Evolutionary conservation across 2,329 filamentous ascomycete genomes (phyloP).

Genomic region (Cytospora mali): DNA sequence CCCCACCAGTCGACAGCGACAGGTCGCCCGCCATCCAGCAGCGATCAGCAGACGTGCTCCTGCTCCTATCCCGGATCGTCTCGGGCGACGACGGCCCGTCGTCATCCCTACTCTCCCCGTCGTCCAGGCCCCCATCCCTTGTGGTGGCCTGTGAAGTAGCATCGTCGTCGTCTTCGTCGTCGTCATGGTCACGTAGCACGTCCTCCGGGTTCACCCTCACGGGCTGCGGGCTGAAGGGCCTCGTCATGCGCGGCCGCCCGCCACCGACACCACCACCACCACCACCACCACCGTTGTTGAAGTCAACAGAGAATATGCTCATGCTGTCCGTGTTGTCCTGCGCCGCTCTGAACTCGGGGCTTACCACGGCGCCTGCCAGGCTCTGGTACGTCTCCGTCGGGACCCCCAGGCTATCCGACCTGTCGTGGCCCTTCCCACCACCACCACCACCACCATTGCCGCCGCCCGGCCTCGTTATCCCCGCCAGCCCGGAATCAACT

Average conservation of each 20-base stretch:
- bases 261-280: slow-evolving; percentile 45
- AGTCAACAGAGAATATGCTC: slow-evolving; percentile 33
- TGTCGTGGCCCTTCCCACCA: slow-evolving; percentile 40
- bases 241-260: slow-evolving; percentile 55
- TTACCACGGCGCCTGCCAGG: slow-evolving; percentile 50
- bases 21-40: slow-evolving; percentile 17
- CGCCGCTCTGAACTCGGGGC: slow-evolving; percentile 31
- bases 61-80: slow-evolving; percentile 25
- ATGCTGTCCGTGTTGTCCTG: slow-evolving; percentile 52
- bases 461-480: slow-evolving; percentile 2
- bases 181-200: slow-evolving; percentile 33
- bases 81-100: slow-evolving; percentile 19
- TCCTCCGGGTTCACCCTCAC: slow-evolving; percentile 39
- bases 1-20: slow-evolving; percentile 14
- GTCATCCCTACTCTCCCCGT: no score
- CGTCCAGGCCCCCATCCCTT: slow-evolving; percentile 28
- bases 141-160: slow-evolving; percentile 19
- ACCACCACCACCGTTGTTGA: slow-evolving; percentile 31
- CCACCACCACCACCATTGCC: neutral
- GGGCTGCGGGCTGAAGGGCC: slow-evolving; percentile 64
- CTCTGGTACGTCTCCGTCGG: slow-evolving; percentile 60
- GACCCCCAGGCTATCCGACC: slow-evolving; percentile 58
- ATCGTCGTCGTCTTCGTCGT: slow-evolving; percentile 27
- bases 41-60: slow-evolving; percentile 20
- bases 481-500: slow-evolving; percentile 41